Evolutionary conservation across 176 grass and related monocot species (phyloP).

Genomic region (Juncus effusus): DNA sequence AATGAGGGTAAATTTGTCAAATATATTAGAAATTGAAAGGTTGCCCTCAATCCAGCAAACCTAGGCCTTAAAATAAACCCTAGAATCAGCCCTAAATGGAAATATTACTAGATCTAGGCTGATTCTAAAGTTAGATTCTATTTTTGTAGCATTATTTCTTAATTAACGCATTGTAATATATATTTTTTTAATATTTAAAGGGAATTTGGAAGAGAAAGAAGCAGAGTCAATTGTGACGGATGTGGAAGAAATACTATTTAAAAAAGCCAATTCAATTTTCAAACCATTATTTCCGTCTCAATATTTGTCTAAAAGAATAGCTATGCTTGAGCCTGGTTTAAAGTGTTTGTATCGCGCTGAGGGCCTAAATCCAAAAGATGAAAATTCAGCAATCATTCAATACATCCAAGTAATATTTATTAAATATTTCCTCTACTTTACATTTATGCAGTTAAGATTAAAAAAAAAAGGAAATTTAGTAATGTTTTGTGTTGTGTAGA

Average conservation of each 20-base stretch:
- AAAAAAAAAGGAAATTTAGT: not conserved
- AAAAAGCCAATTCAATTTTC: slow-evolving; percentile 45
- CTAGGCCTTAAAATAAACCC: no score
- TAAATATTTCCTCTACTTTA: not conserved
- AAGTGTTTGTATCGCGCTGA: slow-evolving; percentile 62
- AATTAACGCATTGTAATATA: no score
- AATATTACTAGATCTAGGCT: no score
- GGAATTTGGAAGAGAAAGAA: slow-evolving; percentile 78
- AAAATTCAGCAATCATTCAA: slow-evolving; percentile 85
- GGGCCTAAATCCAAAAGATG: slow-evolving; percentile 67
- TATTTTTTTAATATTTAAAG: slow-evolving; percentile 16
- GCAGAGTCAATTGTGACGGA: slow-evolving; percentile 60
- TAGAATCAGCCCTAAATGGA: no score
- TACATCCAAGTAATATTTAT: slow-evolving; percentile 76
- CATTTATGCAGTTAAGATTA: no score
- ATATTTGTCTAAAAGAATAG: slow-evolving; percentile 56
- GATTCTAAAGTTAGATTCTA: no score
- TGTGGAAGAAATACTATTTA: slow-evolving; percentile 71
- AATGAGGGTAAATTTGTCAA: no score
- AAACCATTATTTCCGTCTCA: slow-evolving; percentile 74
- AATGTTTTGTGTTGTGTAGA: slow-evolving; percentile 33
- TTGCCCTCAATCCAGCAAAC: no score
- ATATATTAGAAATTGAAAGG: no score
- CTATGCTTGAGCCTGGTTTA: slow-evolving; percentile 75
- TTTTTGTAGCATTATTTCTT: no score